Base-by-base conservation (phyloP, 176 grass and related monocot species). In the Miscanthus lutarioriparius region DNA sequence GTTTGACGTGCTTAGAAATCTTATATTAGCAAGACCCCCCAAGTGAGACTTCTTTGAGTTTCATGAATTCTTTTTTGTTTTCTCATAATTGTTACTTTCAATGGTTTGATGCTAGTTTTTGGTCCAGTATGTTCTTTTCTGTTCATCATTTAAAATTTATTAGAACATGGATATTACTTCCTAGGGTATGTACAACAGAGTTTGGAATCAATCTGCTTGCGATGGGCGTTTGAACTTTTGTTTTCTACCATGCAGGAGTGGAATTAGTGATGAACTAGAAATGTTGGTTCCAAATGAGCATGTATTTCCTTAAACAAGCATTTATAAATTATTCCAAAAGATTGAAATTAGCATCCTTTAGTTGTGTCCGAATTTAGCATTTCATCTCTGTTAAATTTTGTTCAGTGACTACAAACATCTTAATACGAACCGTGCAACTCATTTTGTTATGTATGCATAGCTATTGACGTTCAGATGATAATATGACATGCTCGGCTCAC, bases 1-100 rank as follows among this genome's bases (percentile, higher is more conserved):
- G 93, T 85, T 95, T 76, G 96, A 96, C 85, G 96, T 99, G 61
- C 89, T 99, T 40, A 99, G 78, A 79, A 98, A 98, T 90, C 96
- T 99, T 86, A 75, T 99, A 62, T 94, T 94, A 8, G 89, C 96
- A 41, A 94, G 88, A 87, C 86, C 78, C 81, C 96, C 96, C 75
- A 99, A 99, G 96, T 99, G 77, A 96, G 89, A 71, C 54, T 88
- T 83, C 71, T 64, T 71, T 82, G 83, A 72, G 15, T 13, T 71
- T 80, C 65, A 83, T 79, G 62, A 39, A 40, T 64, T 69, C 0
- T 33, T 48, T 77, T 26, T 47, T 69, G 1, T 54, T 40, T 54
- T 40, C 59, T 83, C 26, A 15, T 75, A 67, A 49, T 86, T 83
- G 20, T 36, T 67, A 26, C 73, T 72, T 70, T 68, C 7, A 35